Base-by-base conservation (phyloP, 768 basidiomycete species). In the Calocybe indica region DNA sequence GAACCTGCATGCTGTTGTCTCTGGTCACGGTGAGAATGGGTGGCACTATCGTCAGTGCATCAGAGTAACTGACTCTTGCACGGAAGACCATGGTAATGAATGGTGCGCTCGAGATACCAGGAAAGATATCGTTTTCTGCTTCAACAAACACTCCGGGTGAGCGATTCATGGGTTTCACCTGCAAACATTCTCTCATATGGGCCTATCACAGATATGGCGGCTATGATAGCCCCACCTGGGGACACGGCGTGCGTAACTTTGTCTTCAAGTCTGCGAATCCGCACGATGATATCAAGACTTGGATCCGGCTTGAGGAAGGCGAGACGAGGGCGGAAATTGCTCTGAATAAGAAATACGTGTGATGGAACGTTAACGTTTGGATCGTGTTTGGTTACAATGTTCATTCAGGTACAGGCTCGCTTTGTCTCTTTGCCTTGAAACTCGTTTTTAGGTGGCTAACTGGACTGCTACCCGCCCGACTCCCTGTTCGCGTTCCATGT, bases 71-170 rank as follows among this genome's bases (percentile, higher is more conserved):
- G 48, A 14, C 22, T 1, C 9, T 11, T 36, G 14, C 28, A 32
- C 52, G 34, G 34, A 52, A 85, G 86, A 85, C 58, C 87, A 89
- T 52, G 87, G 87, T 1, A 74, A 88, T 49, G 85, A 88, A 59
- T 89, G 87, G 87, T 89, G 87, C 51, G 75, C 76, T 6, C 78
- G 83, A 12, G 83, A 87, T 50, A 74, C 75, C 1, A 72, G 70
- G 3, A 79, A 79, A 51, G 65, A 77, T 36, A 73, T 84, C 7
- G 75, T 85, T 0, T 86, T 88, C 60, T 90, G 87, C 59, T 90
- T 88, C 52, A 74, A 76, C 57, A 88, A 88, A 59, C 87, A 88
- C 58, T 83, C 84, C 1, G 86, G 85, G 80, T 85, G 53, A 9
- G 67, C 49, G 33, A 9, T 3, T 45, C 35, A 31, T 15, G 13